Base-by-base conservation (phyloP, 306 rosid species). In the Erythrophleum fordii region DNA sequence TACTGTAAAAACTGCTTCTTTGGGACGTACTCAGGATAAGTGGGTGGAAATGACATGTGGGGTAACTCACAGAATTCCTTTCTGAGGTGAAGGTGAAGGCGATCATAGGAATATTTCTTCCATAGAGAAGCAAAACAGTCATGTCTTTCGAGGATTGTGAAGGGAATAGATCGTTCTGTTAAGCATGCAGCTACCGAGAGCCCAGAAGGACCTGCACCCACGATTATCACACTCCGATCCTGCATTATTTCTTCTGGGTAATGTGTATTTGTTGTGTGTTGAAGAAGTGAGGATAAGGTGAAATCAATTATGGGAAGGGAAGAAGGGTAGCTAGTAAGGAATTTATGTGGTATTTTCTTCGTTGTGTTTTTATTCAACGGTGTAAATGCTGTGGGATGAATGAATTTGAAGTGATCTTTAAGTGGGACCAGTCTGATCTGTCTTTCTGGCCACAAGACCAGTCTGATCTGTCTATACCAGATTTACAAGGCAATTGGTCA, bases 151-250 rank as follows among this genome's bases (percentile, higher is more conserved):
- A 92, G 87, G 26, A 94, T 44, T 41, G 76, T 52, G 88, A 83
- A 82, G 0, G 93, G 93, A 72, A 91, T 79, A 0, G 90, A 82
- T 3, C 71, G 75, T 3, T 64, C 68, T 26, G 81, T 82, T 3
- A 89, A 75, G 51, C 89, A 87, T 22, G 88, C 95, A 0, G 97
- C 90, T 0, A 55, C 46, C 2, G 97, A 82, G 0, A 94, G 91
- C 5, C 97, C 98, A 0, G 97, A 91, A 0, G 95, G 92, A 0
- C 93, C 95, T 4, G 93, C 93, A 64, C 97, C 95, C 1, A 94
- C 89, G 3, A 92, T 77, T 29, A 94, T 84, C 55, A 86, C 93
- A 23, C 7, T 12, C 25, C 46, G 20, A 60, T 87, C 68, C 35
- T 67, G 44, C 87, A 80, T 81, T 78, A 0, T 18, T 77, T 35